These are phyloP conservation scores for Brassica rapa DNA, from an alignment of 345 rosid species.

Conservation along the genomic window DNA sequence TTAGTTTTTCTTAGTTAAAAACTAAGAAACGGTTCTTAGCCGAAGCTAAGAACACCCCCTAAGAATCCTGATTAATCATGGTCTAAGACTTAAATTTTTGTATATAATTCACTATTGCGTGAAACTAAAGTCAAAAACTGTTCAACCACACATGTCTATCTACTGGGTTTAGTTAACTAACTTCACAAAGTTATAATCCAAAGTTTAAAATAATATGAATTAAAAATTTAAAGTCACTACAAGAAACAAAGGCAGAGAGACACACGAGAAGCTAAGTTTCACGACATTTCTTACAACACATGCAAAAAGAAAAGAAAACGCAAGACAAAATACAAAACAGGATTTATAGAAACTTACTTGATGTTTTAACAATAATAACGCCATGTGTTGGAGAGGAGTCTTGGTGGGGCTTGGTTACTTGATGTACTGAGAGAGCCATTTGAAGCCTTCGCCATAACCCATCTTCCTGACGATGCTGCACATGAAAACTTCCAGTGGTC, in stretches of 20 bases:
- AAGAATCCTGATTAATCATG: no score
- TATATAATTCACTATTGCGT: constrained; percentile 6
- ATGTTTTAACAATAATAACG: neutral
- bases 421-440: constrained; percentile 81
- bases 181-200: constrained; percentile 18
- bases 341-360: constrained; percentile 18
- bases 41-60: no score
- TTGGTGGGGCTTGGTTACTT: constrained; percentile 41
- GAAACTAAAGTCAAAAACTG: constrained; percentile 33
- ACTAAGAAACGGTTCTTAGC: no score
- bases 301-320: neutral
- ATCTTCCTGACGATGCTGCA: constrained; percentile 84
- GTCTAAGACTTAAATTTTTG: neutral
- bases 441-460: constrained; percentile 86
- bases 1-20: no score
- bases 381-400: neutral
- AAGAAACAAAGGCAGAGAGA: constrained; percentile 7
- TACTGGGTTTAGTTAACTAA: constrained; percentile 36
- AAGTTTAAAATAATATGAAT: constrained; percentile 18
- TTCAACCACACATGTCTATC: constrained; percentile 29
- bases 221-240: constrained; percentile 1
- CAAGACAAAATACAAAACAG: constrained; percentile 13
- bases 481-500: constrained; percentile 83
- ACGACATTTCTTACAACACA: constrained; percentile 30
- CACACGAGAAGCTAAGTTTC: constrained; percentile 20